Evolutionary conservation across 768 basidiomycete species (phyloP), one percentile per base, ranked within the genome.

Genomic region (Calocybe indica): DNA sequence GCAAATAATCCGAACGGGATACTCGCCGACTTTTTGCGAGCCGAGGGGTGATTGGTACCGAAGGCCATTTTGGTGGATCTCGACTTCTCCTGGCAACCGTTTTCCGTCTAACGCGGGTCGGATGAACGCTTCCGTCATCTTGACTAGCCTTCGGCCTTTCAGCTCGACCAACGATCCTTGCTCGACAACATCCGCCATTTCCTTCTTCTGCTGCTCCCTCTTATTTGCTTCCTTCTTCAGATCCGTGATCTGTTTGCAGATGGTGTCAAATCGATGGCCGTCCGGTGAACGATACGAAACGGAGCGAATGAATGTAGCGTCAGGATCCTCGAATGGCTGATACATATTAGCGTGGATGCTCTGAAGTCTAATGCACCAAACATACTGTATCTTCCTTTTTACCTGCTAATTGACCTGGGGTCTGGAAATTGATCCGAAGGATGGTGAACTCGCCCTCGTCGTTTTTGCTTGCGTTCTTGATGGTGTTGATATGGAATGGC

Each of bases 211-310:
- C 50, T 92, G 92, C 62, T 98, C 96, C 31, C 92, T 81, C 70
- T 98, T 99, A 63, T 92, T 94, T 39, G 92, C 92, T 48, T 92
- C 89, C 65, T 96, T 97, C 74, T 97, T 95, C 55, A 98, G 66
- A 45, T 92, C 92, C 2, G 88, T 94, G 51, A 99, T 98, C 58
- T 91, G 86, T 64, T 88, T 94, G 62, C 80, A 87, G 15, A 98
- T 78, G 50, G 76, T 80, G 58, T 94, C 86, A 58, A 98, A 92
- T 37, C 94, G 92, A 55, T 88, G 85, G 7, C 79, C 79, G 55
- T 99, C 95, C 6, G 84, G 76, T 8, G 92, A 93, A 32, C 95
- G 88, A 66, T 94, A 98, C 0, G 92, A 90, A 40, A 95, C 80
- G 1, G 93, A 96, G 49, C 95, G 91, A 57, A 99, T 84, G 58